Conservation (phyloP, 1,284 basidiomycete genomes). For the Ceratobasidium sp. region DNA sequence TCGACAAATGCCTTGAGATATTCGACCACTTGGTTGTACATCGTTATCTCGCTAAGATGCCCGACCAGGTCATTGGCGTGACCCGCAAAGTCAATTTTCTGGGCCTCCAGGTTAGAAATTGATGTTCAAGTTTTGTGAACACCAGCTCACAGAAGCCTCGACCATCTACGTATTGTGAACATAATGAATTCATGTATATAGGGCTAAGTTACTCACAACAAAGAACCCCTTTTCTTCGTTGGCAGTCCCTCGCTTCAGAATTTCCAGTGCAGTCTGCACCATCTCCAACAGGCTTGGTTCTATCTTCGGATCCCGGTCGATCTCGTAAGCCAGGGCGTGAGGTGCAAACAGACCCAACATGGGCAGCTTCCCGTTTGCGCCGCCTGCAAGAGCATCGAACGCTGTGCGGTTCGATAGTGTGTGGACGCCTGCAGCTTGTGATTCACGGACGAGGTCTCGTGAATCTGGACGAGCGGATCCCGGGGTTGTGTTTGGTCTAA, state of each 20-base stretch:
- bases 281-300: constrained; percentile 56
- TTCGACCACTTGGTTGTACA: constrained; percentile 53
- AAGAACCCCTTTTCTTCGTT: constrained; percentile 54
- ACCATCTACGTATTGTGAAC: constrained; percentile 26
- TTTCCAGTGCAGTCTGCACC: constrained; percentile 54
- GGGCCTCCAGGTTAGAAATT: constrained; percentile 12
- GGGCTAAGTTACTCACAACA: constrained; percentile 52
- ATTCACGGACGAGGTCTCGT: constrained; percentile 53
- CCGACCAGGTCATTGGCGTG: constrained; percentile 56
- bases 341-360: constrained; percentile 52
- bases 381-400: constrained; percentile 52
- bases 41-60: constrained; percentile 52
- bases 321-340: constrained; percentile 55
- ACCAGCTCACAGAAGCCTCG: constrained; percentile 39
- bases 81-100: constrained; percentile 53
- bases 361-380: constrained; percentile 49
- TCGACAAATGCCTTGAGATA: constrained; percentile 53
- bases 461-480: constrained; percentile 53
- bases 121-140: background rate
- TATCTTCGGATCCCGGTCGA: constrained; percentile 53
- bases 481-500: constrained; percentile 53
- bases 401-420: constrained; percentile 51
- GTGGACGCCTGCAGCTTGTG: constrained; percentile 52
- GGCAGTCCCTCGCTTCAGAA: constrained; percentile 50
- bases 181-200: background rate